Evolutionary conservation across 2,329 filamentous ascomycete species (phyloP).

Genomic region (Claviceps monticola): DNA sequence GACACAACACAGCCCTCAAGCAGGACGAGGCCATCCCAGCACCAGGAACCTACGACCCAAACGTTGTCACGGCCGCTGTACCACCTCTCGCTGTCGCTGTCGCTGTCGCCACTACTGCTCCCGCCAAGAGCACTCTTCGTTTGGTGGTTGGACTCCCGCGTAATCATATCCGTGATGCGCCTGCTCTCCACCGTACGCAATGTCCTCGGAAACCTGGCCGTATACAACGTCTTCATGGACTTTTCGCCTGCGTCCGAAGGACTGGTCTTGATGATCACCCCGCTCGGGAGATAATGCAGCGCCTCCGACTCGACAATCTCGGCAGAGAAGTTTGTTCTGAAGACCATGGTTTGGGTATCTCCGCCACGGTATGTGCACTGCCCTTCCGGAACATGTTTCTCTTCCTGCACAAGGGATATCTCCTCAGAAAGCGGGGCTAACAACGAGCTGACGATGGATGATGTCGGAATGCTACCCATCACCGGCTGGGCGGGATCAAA

Average conservation of each 20-base stretch:
- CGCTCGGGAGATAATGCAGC: conserved; percentile 35
- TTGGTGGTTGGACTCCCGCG: not conserved
- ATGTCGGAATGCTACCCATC: conserved; percentile 32
- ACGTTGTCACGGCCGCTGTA: conserved; percentile 39
- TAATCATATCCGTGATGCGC: conserved; percentile 29
- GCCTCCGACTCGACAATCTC: conserved; percentile 30
- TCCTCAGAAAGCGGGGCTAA: conserved; percentile 11
- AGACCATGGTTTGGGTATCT: conserved; percentile 19
- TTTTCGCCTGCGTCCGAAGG: conserved; percentile 26
- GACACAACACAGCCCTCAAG: conserved; percentile 47
- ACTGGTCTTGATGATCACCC: conserved; percentile 38
- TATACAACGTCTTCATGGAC: conserved; percentile 25
- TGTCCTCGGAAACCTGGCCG: conserved; percentile 36
- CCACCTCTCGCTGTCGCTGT: conserved; percentile 21
- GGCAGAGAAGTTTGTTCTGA: conserved; percentile 21
- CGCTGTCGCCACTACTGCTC: not conserved
- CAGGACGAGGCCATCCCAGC: conserved; percentile 51
- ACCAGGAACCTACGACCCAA: conserved; percentile 46
- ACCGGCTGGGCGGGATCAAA: conserved; percentile 27
- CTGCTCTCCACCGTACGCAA: conserved; percentile 35
- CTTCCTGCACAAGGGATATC: conserved; percentile 4
- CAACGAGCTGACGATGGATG: conserved; percentile 33
- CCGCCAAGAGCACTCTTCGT: not conserved
- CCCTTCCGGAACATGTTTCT: not conserved
- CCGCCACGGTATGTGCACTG: conserved; percentile 16